Conservation (phyloP, 495 filamentous ascomycete species). For the Pyrenopolyporus hunteri region DNA sequence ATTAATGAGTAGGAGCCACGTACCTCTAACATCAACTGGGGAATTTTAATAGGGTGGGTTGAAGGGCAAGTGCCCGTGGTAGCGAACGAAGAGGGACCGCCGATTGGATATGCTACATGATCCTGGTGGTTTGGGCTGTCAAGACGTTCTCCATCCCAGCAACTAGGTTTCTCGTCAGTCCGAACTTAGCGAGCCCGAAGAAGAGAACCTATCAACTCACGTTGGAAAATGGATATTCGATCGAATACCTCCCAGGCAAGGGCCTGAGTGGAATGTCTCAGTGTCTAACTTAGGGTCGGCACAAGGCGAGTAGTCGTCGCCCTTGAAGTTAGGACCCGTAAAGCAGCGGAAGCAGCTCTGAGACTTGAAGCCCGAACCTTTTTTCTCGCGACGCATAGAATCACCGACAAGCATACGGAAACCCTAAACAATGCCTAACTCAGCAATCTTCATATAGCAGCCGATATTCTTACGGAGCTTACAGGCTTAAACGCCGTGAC, state of each 20-base stretch:
- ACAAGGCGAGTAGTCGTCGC: slow-evolving; percentile 47
- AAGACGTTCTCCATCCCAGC: slow-evolving; percentile 48
- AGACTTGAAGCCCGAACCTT: slow-evolving; percentile 37
- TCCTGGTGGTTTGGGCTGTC: slow-evolving; percentile 49
- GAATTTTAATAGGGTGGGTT: slow-evolving; percentile 51
- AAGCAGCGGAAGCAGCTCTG: slow-evolving; percentile 55
- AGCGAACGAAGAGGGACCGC: slow-evolving; percentile 43
- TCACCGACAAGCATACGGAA: slow-evolving; percentile 49
- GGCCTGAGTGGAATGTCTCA: slow-evolving; percentile 41
- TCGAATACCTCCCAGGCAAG: slow-evolving; percentile 49
- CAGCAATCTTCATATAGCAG: neutral
- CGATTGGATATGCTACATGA: slow-evolving; percentile 49
- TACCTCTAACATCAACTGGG: slow-evolving; percentile 51
- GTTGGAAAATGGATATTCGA: slow-evolving; percentile 54
- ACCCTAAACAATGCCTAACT: slow-evolving; percentile 23
- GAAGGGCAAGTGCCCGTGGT: slow-evolving; percentile 50
- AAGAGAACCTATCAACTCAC: slow-evolving; percentile 26
- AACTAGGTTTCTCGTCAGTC: slow-evolving; percentile 28
- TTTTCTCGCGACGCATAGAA: slow-evolving; percentile 37
- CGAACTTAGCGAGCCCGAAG: neutral
- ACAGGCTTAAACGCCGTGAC: slow-evolving; percentile 56
- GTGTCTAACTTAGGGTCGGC: slow-evolving; percentile 42
- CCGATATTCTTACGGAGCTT: slow-evolving; percentile 2
- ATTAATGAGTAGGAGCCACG: neutral
- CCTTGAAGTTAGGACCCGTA: slow-evolving; percentile 47